A percentile compares a stretch with the other conserved stretches of the same genome.
Evolutionary conservation across 257 asterid genomes (phyloP).

Genomic region (Primulina eburnea): DNA sequence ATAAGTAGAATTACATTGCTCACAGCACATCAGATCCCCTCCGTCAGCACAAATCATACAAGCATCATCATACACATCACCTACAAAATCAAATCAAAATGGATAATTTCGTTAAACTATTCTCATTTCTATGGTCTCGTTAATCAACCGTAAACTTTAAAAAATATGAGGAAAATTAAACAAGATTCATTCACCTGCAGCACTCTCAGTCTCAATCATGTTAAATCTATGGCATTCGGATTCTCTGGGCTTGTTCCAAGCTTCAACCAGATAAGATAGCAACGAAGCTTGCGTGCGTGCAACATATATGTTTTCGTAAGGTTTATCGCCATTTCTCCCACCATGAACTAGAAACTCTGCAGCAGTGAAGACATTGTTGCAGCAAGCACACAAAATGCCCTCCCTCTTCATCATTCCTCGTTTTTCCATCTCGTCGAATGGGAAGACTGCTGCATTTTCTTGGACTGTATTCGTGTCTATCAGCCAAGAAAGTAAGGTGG

Average conservation of each 20-base stretch:
- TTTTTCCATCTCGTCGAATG: conserved; percentile 1
- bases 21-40: conserved; percentile 55
- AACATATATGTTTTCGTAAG: conserved; percentile 29
- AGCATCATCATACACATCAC: conserved; percentile 38
- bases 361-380: conserved; percentile 28
- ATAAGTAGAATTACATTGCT: conserved; percentile 51
- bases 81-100: background rate
- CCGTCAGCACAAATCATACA: conserved; percentile 63
- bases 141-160: too few species aligned
- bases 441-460: conserved; percentile 32
- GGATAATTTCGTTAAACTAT: background rate
- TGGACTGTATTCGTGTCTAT: conserved; percentile 31
- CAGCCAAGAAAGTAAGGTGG: conserved; percentile 50
- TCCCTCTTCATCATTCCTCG: conserved; percentile 37
- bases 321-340: conserved; percentile 25
- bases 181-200: conserved; percentile 15
- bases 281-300: conserved; percentile 20
- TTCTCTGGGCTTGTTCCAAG: conserved; percentile 42
- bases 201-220: conserved; percentile 20
- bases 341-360: conserved; percentile 37
- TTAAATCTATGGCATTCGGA: conserved; percentile 21
- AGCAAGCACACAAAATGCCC: conserved; percentile 50
- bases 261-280: conserved; percentile 31
- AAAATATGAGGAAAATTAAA: too few species aligned
- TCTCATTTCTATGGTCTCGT: background rate